Base-by-base conservation (phyloP, 805 yeast species). In the Metschnikowia borealis region DNA sequence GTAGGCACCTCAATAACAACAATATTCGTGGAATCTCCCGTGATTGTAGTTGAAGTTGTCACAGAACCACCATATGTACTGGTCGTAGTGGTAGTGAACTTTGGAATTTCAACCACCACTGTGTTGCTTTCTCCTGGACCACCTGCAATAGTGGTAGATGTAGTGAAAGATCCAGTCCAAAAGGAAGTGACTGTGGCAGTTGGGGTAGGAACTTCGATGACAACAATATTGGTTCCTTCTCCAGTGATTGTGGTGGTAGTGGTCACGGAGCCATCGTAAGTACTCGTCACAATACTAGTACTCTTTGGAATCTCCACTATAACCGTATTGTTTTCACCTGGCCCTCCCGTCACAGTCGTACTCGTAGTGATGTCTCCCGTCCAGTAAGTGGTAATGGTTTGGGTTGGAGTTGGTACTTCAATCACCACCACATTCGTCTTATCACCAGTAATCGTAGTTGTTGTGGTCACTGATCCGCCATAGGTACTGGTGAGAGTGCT, bases 391-490 rank as follows among this genome's bases (percentile, higher is more conserved):
- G 62, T 56, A n/a, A 35, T 47, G 2, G 61, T 59, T 1, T 21
- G 21, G 3, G 51, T 47, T 1, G 63, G 62, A 41, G 45, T 51
- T n/a, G 63, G 62, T n/a, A 50, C 55, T 7, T 56, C 56, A 3
- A 59, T 53, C 23, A 52, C 50, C 5, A 47, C 43, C 7, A 50
- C 48, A 38, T 50, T 34, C 18, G 53, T 50, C 32, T 33, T 33
- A 8, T 32, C 39, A 3, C 46, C 46, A n/a, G 46, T 34, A n/a
- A 44, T 34, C 7, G 54, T 51, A 23, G 34, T 11, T 53, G 48
- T 17, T 41, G 39, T n/a, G n/a, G n/a, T n/a, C n/a, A n/a, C n/a
- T n/a, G n/a, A n/a, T n/a, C n/a, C n/a, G n/a, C n/a, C n/a, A 48
- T 48, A 52, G 4, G 55, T 52, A n/a, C 33, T 35, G 18, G 53